These are phyloP conservation scores for Prunus davidiana DNA, from an alignment of 306 rosid species.

Conservation along the genomic window DNA sequence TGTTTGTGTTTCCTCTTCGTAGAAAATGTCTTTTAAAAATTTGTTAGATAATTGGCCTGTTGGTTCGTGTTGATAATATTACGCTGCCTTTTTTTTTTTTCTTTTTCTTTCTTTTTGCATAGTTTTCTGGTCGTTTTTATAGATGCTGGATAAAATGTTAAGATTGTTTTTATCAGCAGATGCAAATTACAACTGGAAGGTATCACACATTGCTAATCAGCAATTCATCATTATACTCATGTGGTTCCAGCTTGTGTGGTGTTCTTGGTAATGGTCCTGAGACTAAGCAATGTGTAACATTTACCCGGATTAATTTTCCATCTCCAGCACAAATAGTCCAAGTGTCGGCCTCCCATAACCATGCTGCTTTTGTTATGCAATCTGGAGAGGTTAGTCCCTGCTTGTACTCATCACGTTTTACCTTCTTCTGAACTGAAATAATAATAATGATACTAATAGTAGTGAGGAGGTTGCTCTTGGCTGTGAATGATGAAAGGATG, in stretches of 20 bases:
- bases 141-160: neutral
- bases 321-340: constrained; percentile 57
- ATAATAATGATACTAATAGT: neutral
- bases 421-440: neutral
- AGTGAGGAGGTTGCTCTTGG: neutral
- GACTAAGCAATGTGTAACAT: constrained; percentile 71
- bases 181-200: constrained; percentile 86
- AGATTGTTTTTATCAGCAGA: constrained; percentile 48
- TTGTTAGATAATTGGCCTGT: neutral
- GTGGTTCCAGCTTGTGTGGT: constrained; percentile 87
- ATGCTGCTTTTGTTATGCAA: constrained; percentile 79
- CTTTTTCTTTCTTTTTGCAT: neutral
- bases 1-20: neutral
- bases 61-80: neutral
- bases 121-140: neutral
- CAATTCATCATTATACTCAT: constrained; percentile 75
- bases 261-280: constrained; percentile 91
- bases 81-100: neutral
- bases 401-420: constrained; percentile 3
- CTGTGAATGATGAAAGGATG: neutral
- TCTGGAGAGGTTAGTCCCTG: constrained; percentile 75
- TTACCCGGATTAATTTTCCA: constrained; percentile 66
- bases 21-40: neutral
- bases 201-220: constrained; percentile 80
- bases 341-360: constrained; percentile 86